Percentiles rank a stretch among this genome's conserved stretches.
Conservation (phyloP, 78 protist genomes). For the Chrysochromulina parva region DNA sequence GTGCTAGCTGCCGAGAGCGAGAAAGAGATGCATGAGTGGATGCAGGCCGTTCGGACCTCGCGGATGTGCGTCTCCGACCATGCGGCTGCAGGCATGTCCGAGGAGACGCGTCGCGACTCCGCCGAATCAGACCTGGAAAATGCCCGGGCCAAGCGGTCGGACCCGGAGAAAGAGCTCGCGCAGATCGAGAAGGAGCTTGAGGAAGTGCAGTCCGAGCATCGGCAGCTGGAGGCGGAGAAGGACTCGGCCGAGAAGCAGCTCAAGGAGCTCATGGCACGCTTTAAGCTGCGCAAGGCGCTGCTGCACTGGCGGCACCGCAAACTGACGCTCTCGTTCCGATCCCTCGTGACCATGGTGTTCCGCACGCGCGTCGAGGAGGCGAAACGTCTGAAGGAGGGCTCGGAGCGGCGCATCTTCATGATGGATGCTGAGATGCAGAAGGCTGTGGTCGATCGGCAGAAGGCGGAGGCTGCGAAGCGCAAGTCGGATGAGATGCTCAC, state of each 20-base stretch:
- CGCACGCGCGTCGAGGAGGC: too few species aligned
- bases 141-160: too few species aligned
- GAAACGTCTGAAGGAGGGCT: too few species aligned
- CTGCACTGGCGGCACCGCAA: slow-evolving; percentile 34
- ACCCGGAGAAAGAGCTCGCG: background rate
- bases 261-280: slow-evolving; percentile 21
- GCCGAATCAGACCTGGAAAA: background rate
- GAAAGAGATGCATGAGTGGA: slow-evolving; percentile 22
- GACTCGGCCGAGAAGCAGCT: background rate
- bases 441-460: background rate
- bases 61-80: background rate
- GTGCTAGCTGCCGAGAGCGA: slow-evolving; percentile 6
- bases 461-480: background rate
- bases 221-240: slow-evolving; percentile 12
- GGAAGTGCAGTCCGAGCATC: background rate
- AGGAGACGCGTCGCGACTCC: background rate
- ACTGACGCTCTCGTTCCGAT: slow-evolving; percentile 2
- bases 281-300: slow-evolving; percentile 23
- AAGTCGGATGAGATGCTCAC: background rate
- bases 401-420: background rate
- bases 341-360: background rate
- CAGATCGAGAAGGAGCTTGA: background rate
- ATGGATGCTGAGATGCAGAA: background rate
- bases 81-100: background rate
- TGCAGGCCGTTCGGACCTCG: background rate